Evolutionary conservation across 441 rosid genomes (phyloP), one percentile per base, ranked within the genome.

Genomic region (Bruguiera hainesii): DNA sequence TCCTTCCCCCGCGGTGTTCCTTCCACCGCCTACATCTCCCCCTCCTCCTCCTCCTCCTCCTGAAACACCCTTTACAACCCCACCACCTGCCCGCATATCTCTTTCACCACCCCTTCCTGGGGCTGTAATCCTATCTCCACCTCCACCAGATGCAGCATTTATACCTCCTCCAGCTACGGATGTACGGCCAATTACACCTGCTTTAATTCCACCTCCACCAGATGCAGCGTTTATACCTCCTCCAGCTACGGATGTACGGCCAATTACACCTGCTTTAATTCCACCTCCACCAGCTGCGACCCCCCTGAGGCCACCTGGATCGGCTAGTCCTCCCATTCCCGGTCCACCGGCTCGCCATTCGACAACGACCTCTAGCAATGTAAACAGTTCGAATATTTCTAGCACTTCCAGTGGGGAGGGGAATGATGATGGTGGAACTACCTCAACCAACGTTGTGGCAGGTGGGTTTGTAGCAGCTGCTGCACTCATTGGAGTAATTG

Each of bases 401-500:
- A 13, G 65, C 60, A 6, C 71, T 53, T 29, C 63, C 19, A 55
- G 65, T 2, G 63, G 65, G 21, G 28, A 64, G 25, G 67, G 48
- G 29, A 68, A 68, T 23, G 58, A 15, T 55, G 58, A 16, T 55
- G 58, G 16, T 49, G 65, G 48, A 28, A 29, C 3, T 20, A 23
- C 29, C 23, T 28, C 65, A 56, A n/a, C 63, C n/a, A 59, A 42
- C 31, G 60, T 25, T n/a, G 68, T 74, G 33, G 71, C 68, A 7
- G 88, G 85, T 29, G 78, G 67, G 58, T 69, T 82, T 31, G 75
- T 81, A 2, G 87, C 74, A 0, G 77, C 85, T 21, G 69, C 71
- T 6, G 60, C 84, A 2, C n/a, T 92, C 15, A 28, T 92, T 26
- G 85, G 81, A 48, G 50, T 87, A 10, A 55, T 89, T n/a, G 81